Evolutionary conservation across 805 yeast genomes (phyloP).

Genomic region (Wickerhamiella brachini): DNA sequence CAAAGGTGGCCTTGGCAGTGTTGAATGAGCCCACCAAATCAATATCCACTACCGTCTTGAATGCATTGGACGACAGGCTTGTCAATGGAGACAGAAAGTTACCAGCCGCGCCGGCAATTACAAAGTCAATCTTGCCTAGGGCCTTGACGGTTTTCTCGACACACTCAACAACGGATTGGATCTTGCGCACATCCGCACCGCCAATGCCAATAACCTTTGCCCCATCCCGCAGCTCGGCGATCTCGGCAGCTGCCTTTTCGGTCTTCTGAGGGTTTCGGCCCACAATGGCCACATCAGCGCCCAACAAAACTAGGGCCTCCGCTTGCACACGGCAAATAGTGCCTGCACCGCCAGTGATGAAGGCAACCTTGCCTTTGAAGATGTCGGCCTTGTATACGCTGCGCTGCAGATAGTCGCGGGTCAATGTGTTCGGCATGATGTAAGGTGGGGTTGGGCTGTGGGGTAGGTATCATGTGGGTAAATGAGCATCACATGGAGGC

Average conservation of each 20-base stretch:
- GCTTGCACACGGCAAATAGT: conserved; percentile 86
- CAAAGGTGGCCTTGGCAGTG: conserved; percentile 71
- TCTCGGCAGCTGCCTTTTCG: conserved; percentile 49
- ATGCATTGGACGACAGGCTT: conserved; percentile 70
- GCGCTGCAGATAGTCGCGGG: conserved; percentile 16
- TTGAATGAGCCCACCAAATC: conserved; percentile 83
- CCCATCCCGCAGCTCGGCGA: conserved; percentile 41
- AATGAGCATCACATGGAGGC: no score
- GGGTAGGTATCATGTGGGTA: no score
- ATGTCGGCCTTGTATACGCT: conserved; percentile 38
- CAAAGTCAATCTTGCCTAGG: conserved; percentile 72
- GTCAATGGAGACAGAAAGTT: conserved; percentile 74
- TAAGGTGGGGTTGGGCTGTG: neutral
- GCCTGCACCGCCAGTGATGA: conserved; percentile 94
- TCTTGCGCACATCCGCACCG: conserved; percentile 64
- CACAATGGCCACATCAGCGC: conserved; percentile 75
- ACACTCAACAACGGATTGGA: conserved; percentile 45
- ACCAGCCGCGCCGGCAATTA: conserved; percentile 94
- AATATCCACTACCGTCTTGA: conserved; percentile 73
- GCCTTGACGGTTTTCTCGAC: conserved; percentile 49
- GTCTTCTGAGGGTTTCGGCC: conserved; percentile 68
- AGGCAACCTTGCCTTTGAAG: conserved; percentile 73
- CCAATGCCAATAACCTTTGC: conserved; percentile 59
- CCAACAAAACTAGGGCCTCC: conserved; percentile 68
- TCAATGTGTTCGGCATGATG: conserved; percentile 20